These are phyloP conservation scores for Sherardia arvensis DNA, from an alignment of 257 asterid genomes.

Conservation along the genomic window DNA sequence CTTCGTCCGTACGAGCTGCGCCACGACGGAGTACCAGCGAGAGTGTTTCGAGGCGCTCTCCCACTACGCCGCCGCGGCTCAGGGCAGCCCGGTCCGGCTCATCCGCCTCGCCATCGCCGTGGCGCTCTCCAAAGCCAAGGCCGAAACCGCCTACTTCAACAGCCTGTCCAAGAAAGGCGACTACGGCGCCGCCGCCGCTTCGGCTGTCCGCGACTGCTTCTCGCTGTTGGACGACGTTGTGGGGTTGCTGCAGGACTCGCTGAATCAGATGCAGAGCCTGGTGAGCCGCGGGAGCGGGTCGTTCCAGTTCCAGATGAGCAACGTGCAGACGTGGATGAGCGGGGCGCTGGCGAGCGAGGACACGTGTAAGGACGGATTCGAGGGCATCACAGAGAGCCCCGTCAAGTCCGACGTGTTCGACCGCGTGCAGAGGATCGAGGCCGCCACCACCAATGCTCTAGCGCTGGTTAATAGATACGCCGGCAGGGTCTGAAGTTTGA, in stretches of 20 bases:
- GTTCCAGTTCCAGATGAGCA: slow-evolving; percentile 62
- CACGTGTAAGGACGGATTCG: slow-evolving; percentile 85
- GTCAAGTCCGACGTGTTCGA: slow-evolving; percentile 37
- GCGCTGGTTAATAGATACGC: slow-evolving; percentile 73
- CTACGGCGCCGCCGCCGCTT: background rate
- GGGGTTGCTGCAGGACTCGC: background rate
- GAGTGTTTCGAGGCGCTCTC: slow-evolving; percentile 55
- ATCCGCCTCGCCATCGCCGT: slow-evolving; percentile 52
- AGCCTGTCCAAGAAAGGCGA: background rate
- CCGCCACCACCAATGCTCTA: slow-evolving; percentile 75
- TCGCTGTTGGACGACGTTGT: background rate
- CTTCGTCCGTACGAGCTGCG: slow-evolving; percentile 64
- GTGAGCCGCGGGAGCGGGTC: background rate
- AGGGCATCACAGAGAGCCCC: slow-evolving; percentile 32
- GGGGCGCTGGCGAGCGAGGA: slow-evolving; percentile 84
- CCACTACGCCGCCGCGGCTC: slow-evolving; percentile 41
- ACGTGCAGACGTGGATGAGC: slow-evolving; percentile 97
- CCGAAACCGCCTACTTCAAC: background rate
- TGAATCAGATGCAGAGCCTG: background rate
- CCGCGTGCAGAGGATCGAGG: slow-evolving; percentile 38
- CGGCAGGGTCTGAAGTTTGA: too few species aligned
- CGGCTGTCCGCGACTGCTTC: background rate
- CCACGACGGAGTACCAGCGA: slow-evolving; percentile 48
- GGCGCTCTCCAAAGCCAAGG: slow-evolving; percentile 18
- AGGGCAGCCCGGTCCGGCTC: slow-evolving; percentile 47